Conservation (phyloP, 148 eudicot species). For the Fagopyrum homotropicum region DNA sequence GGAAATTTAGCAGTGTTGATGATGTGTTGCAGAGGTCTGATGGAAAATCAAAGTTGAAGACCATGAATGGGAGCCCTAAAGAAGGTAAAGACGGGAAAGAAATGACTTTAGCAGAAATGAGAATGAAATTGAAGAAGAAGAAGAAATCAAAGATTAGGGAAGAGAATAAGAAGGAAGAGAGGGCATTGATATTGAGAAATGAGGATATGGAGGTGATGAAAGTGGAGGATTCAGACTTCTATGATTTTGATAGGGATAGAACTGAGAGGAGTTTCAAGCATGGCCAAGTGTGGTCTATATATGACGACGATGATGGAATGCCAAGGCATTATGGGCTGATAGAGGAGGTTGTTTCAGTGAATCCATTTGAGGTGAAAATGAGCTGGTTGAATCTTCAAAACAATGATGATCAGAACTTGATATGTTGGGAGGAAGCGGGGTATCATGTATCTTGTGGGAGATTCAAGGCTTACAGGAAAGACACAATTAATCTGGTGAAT, state of each 20-base stretch:
- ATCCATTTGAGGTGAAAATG: slow-evolving; percentile 63
- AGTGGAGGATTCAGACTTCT: slow-evolving; percentile 80
- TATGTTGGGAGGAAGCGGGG: slow-evolving; percentile 42
- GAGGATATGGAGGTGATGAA: slow-evolving; percentile 54
- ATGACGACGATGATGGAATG: slow-evolving; percentile 89
- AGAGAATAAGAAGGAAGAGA: slow-evolving; percentile 24
- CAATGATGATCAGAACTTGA: slow-evolving; percentile 33
- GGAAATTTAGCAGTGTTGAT: slow-evolving; percentile 31
- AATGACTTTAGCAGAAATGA: slow-evolving; percentile 66
- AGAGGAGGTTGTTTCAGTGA: slow-evolving; percentile 51
- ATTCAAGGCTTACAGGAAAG: slow-evolving; percentile 51
- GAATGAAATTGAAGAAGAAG: slow-evolving; percentile 34
- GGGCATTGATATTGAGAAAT: slow-evolving; percentile 18
- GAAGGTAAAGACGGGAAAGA: slow-evolving; percentile 24
- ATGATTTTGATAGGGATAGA: slow-evolving; percentile 78
- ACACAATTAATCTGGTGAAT: slow-evolving; percentile 39
- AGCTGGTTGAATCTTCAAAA: slow-evolving; percentile 63
- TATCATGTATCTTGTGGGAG: slow-evolving; percentile 68
- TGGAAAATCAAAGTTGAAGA: slow-evolving; percentile 12
- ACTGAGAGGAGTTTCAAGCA: slow-evolving; percentile 67
- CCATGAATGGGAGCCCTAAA: slow-evolving; percentile 17
- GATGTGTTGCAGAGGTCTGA: slow-evolving; percentile 31
- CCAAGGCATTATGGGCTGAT: slow-evolving; percentile 88
- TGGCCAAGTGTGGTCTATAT: slow-evolving; percentile 90
- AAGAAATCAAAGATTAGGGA: slow-evolving; percentile 19